A percentile compares a stretch with the other conserved stretches of the same genome.
These are phyloP conservation scores for Lonicera japonica DNA, from an alignment of 129 eudicot species.

Conservation along the genomic window DNA sequence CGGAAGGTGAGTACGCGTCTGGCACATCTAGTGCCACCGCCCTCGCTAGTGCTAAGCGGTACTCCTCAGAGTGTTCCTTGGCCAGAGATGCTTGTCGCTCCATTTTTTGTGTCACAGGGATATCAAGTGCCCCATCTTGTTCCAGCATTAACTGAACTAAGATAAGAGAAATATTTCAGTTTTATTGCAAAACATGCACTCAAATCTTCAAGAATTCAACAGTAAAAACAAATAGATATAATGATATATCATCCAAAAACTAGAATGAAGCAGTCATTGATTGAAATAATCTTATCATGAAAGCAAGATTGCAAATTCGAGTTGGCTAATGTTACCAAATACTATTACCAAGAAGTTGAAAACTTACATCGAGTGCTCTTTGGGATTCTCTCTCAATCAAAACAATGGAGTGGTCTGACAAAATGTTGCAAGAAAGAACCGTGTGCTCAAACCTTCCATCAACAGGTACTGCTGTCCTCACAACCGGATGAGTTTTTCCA, in stretches of 20 bases:
- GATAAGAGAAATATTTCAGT: constrained; percentile 6
- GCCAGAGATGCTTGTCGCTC: constrained; percentile 61
- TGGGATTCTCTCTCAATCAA: constrained; percentile 74
- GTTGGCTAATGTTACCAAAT: too few species aligned
- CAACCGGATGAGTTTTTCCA: constrained; percentile 61
- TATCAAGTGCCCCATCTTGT: constrained; percentile 53
- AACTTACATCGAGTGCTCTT: constrained; percentile 73
- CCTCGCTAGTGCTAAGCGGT: constrained; percentile 60
- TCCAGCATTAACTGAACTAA: constrained; percentile 64
- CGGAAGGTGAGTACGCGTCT: constrained; percentile 52
- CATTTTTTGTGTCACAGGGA: constrained; percentile 74
- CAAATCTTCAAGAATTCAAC: neutral
- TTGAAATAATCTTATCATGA: too few species aligned
- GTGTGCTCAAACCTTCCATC: constrained; percentile 97
- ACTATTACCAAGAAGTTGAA: neutral
- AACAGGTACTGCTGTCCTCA: constrained; percentile 93
- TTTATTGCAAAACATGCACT: neutral
- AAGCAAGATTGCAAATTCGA: too few species aligned
- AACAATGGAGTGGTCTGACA: constrained; percentile 77
- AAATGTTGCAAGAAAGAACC: constrained; percentile 74
- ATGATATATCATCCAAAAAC: too few species aligned
- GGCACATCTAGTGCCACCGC: constrained; percentile 79
- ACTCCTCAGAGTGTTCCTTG: constrained; percentile 71
- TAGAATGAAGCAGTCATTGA: too few species aligned
- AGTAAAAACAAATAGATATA: too few species aligned